Percentiles rank a stretch among this genome's conserved stretches.
Conservation (phyloP, 805 yeast species). For the Saccharomycopsis fermentans region DNA sequence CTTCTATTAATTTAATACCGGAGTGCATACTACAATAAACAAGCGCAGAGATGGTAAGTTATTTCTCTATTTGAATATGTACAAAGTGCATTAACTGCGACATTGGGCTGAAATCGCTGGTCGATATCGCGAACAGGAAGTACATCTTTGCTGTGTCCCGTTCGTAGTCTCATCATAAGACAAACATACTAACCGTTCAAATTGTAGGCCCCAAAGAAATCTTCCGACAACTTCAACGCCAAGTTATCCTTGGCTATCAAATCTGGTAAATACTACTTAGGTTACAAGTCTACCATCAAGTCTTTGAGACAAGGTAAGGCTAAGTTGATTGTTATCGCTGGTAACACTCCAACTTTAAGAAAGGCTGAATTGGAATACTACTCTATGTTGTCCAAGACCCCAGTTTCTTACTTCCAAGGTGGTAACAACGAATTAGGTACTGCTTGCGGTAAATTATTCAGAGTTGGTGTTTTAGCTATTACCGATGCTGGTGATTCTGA, state of each 20-base stretch:
- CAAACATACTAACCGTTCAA: conserved; percentile 31
- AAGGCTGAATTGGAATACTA: conserved; percentile 99
- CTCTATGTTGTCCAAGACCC: conserved; percentile 99
- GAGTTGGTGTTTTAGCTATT: conserved; percentile 95
- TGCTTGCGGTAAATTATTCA: conserved; percentile 99
- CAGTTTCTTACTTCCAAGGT: conserved; percentile 97
- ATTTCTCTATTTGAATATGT: conserved; percentile 19
- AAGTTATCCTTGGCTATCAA: conserved; percentile 96
- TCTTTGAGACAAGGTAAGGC: conserved; percentile 98
- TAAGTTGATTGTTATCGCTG: conserved; percentile 94
- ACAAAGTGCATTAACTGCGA: no score
- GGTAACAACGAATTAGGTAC: conserved; percentile 99
- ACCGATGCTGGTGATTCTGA: conserved; percentile 99
- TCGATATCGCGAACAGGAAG: neutral
- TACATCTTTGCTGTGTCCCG: neutral
- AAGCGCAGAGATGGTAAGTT: conserved; percentile 98
- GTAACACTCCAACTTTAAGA: conserved; percentile 99
- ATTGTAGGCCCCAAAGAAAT: conserved; percentile 88
- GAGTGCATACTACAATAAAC: conserved; percentile 57
- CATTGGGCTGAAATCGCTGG: neutral
- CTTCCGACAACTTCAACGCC: conserved; percentile 92
- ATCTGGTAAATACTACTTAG: conserved; percentile 99
- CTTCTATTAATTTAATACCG: conserved; percentile 49
- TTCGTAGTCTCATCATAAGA: no score
- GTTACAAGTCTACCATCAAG: conserved; percentile 98